Evolutionary conservation across 345 rosid genomes (phyloP), one percentile per base, ranked within the genome.

Genomic region (Schrenkiella parvula): DNA sequence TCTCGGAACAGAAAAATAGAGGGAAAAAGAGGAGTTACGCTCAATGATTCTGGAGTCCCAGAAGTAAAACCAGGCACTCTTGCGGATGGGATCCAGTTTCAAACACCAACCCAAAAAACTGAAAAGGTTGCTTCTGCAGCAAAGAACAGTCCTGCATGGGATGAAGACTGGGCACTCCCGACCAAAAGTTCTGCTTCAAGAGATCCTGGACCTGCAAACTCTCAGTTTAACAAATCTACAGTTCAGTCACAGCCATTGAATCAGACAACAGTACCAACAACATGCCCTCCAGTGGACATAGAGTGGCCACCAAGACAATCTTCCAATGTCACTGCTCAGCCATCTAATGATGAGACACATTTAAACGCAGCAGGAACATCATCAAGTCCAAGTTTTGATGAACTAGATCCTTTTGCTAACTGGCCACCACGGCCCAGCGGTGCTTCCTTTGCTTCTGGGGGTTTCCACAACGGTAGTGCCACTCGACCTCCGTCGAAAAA

Each of bases 291-390:
- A 11, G 89, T 87, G 26, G 96, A 88, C 63, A 70, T 89, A 28
- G 96, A 90, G 74, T 93, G 98, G 98, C 97, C 96, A 64, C 96
- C 98, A 60, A 81, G 81, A 71, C 68, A 79, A 54, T 71, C 88
- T 31, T 80, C 82, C 13, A 82, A 59, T 38, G 55, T 22, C 38
- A 68, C 43, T 44, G 8, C 86, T 74, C 82, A 67, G 32, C 59
- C 72, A 37, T 70, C 56, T 62, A 75, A 76, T 67, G 74, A 44
- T 1, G 80, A 84, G 44, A 76, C 81, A 74, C 82, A 68, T 64
- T 21, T 62, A 44, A 77, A 72, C 31, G 61, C 73, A 1, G 82
- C 82, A 77, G 64, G 76, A 63, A 18, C 79, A 61, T 73, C 90
- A 34, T 71, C 85, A 6, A 57, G 80, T 53, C 76, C 86, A 58